phyloP scores from a whole-genome alignment of 192 early-diverging fungal genomes.

The Oehlia diaphana region DNA sequence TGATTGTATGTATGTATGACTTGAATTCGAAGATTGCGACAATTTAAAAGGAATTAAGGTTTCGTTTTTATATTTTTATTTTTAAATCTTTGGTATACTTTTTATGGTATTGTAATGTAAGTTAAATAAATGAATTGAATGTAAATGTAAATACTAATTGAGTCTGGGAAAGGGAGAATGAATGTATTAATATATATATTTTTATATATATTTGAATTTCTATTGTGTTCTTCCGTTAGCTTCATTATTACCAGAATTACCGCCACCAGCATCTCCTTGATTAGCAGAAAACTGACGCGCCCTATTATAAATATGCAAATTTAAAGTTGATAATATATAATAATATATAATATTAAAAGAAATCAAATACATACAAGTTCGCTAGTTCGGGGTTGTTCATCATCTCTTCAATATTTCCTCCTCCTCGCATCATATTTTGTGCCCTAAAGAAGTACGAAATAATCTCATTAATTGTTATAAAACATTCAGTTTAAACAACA shows the following conservation, averaged over 20 bases:
- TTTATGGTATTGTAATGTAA: too few species aligned
- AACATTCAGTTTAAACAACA: slow-evolving; percentile 8
- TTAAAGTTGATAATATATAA: background rate
- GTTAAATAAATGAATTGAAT: too few species aligned
- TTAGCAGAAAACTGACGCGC: slow-evolving; percentile 46
- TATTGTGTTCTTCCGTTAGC: slow-evolving; percentile 30
- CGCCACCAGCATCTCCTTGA: slow-evolving; percentile 39
- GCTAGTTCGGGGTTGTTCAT: slow-evolving; percentile 74
- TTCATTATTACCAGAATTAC: slow-evolving; percentile 21
- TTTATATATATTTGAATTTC: too few species aligned
- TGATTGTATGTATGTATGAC: too few species aligned
- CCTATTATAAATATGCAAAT: slow-evolving; percentile 29
- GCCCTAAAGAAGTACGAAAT: slow-evolving; percentile 52
- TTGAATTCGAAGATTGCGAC: too few species aligned
- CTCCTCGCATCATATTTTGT: slow-evolving; percentile 71
- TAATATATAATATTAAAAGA: background rate
- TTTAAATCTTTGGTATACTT: too few species aligned
- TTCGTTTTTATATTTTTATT: too few species aligned
- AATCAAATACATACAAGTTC: slow-evolving; percentile 44
- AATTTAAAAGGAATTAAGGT: too few species aligned
- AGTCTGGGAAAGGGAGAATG: too few species aligned
- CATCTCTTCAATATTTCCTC: slow-evolving; percentile 61
- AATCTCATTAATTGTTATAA: background rate
- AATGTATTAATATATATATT: too few species aligned
- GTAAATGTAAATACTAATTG: too few species aligned